Evolutionary conservation across 345 rosid genomes (phyloP).

Genomic region (Hypericum perforatum): DNA sequence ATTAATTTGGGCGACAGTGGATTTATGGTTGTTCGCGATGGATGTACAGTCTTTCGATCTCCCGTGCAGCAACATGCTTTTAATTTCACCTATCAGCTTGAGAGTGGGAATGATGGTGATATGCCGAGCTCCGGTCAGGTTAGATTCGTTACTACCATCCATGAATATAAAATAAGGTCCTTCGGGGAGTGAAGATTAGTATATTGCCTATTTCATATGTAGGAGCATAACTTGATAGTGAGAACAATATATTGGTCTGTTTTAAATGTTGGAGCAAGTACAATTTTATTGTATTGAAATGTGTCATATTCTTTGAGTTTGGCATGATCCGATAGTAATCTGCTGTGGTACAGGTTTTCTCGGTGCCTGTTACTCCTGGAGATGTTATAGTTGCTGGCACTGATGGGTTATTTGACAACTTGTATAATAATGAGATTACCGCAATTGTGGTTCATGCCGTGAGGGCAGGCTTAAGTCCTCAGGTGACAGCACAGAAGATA

Average conservation of each 20-base stretch:
- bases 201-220: background rate
- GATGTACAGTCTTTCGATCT: conserved; percentile 78
- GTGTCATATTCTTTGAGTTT: background rate
- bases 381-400: conserved; percentile 88
- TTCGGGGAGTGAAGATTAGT: background rate
- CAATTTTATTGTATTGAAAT: too few species aligned
- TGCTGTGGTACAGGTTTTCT: conserved; percentile 50
- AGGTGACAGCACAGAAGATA: conserved; percentile 91
- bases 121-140: conserved; percentile 98
- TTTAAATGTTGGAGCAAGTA: too few species aligned
- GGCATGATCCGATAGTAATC: background rate
- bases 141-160: conserved; percentile 6
- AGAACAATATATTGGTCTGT: too few species aligned
- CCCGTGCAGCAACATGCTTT: conserved; percentile 96
- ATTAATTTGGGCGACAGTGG: conserved; percentile 97
- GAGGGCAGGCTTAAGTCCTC: conserved; percentile 83
- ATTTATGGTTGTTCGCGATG: conserved; percentile 93
- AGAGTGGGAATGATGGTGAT: conserved; percentile 71
- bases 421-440: conserved; percentile 92
- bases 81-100: conserved; percentile 91
- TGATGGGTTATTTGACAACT: conserved; percentile 90
- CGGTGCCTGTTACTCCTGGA: conserved; percentile 80
- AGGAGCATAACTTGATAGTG: background rate
- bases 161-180: background rate
- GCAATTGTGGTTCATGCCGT: conserved; percentile 90